A percentile compares a stretch with the other conserved stretches of the same genome.
These are phyloP conservation scores for Phytophthora pinifolia DNA, from an alignment of 352 stramenopile species.

Conservation along the genomic window DNA sequence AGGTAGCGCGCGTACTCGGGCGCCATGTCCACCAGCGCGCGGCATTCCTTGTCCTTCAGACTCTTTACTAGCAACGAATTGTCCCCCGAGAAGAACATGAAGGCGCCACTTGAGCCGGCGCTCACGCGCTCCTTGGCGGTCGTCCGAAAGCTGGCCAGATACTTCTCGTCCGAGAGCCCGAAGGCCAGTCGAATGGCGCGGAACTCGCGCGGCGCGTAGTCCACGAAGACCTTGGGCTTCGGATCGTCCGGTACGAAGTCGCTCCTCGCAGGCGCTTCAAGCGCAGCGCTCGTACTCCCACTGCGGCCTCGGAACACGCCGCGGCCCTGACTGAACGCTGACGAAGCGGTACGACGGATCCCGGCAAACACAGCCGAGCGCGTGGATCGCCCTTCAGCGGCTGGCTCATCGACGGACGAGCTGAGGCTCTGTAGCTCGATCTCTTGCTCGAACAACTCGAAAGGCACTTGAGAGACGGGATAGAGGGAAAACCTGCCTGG, in stretches of 20 bases:
- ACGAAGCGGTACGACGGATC: constrained; percentile 47
- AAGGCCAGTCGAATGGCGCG: constrained; percentile 58
- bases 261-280: constrained; percentile 4
- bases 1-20: constrained; percentile 70
- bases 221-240: constrained; percentile 74
- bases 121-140: constrained; percentile 80
- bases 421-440: constrained; percentile 65
- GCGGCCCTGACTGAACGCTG: constrained; percentile 34
- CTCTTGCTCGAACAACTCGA: constrained; percentile 76
- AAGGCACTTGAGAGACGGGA: constrained; percentile 70
- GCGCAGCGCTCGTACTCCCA: constrained; percentile 16
- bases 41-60: constrained; percentile 74
- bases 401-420: constrained; percentile 26
- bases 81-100: constrained; percentile 85
- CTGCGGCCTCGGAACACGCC: constrained; percentile 32
- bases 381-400: constrained; percentile 17
- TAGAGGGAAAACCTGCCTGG: constrained; percentile 56
- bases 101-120: constrained; percentile 73
- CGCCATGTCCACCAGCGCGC: constrained; percentile 71
- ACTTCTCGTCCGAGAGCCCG: constrained; percentile 66
- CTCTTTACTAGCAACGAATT: constrained; percentile 81
- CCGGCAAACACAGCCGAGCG: constrained; percentile 48
- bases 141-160: constrained; percentile 68
- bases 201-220: constrained; percentile 74
- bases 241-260: constrained; percentile 43